Conservation (phyloP, 2,329 filamentous ascomycete species). For the Conoideocrella luteorostrata region DNA sequence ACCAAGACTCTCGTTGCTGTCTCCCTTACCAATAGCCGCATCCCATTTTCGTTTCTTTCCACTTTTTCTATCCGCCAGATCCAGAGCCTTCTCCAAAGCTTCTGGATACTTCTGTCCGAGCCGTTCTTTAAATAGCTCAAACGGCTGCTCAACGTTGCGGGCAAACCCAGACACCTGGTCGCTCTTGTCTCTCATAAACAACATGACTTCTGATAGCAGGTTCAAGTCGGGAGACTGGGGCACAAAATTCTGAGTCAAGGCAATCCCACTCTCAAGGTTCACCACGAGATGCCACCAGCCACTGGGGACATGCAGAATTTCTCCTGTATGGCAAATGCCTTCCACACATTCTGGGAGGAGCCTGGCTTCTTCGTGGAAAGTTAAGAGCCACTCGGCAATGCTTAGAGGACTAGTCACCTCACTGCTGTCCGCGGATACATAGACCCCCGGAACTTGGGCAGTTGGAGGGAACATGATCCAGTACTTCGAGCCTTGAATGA, state of each 20-base stretch:
- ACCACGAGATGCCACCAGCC: conserved; percentile 98
- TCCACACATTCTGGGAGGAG: conserved; percentile 71
- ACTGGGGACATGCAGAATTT: conserved; percentile 85
- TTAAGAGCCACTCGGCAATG: conserved; percentile 93
- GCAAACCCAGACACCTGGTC: conserved; percentile 86
- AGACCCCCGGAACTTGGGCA: conserved; percentile 77
- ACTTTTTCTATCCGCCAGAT: conserved; percentile 56
- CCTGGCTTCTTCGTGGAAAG: conserved; percentile 80
- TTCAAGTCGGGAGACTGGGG: conserved; percentile 49
- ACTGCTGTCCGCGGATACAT: conserved; percentile 79
- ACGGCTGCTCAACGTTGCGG: conserved; percentile 64
- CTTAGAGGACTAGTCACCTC: conserved; percentile 91
- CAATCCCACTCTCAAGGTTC: conserved; percentile 77
- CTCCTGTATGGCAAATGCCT: conserved; percentile 75
- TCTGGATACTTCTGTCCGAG: conserved; percentile 59
- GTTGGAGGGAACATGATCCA: conserved; percentile 96
- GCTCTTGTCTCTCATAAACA: conserved; percentile 73
- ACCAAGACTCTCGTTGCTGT: conserved; percentile 23
- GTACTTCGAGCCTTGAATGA: conserved; percentile 85
- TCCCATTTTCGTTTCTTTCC: conserved; percentile 84
- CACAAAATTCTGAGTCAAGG: conserved; percentile 93
- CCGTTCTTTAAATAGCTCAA: conserved; percentile 65
- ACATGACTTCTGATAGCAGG: conserved; percentile 67
- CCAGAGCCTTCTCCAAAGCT: conserved; percentile 58
- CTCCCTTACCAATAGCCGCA: conserved; percentile 49